Conservation (phyloP, 148 eudicot species). For the Cornus kousa region DNA sequence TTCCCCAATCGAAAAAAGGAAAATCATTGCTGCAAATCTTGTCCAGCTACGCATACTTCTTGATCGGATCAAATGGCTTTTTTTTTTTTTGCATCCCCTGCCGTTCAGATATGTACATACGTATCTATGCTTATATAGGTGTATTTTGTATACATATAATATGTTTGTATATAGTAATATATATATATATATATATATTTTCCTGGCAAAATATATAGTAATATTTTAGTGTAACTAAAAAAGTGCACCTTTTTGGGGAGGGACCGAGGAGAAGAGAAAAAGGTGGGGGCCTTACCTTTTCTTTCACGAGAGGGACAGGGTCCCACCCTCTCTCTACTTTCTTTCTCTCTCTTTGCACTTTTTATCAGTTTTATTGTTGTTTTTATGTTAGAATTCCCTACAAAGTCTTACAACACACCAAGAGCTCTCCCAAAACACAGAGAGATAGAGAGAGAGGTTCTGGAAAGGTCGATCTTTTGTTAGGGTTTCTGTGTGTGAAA, state of each 20-base stretch:
- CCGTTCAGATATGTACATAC: not conserved
- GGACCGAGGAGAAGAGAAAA: slow-evolving; percentile 3
- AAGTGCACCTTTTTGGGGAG: not conserved
- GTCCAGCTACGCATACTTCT: too few relatives aligned
- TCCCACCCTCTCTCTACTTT: slow-evolving; percentile 23
- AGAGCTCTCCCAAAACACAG: not conserved
- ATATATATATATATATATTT: too few relatives aligned
- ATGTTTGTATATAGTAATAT: too few relatives aligned
- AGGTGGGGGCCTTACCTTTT: slow-evolving; percentile 15
- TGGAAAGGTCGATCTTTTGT: slow-evolving; percentile 6
- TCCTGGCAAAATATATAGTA: not conserved
- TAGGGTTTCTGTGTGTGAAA: slow-evolving; percentile 16
- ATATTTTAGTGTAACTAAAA: not conserved
- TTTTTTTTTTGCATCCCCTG: too few relatives aligned
- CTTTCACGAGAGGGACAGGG: slow-evolving; percentile 32
- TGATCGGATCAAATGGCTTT: not conserved
- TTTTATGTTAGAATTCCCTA: slow-evolving; percentile 7
- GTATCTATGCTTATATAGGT: not conserved
- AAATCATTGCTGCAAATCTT: too few relatives aligned
- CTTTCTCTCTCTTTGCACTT: slow-evolving; percentile 38
- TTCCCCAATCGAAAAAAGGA: too few relatives aligned
- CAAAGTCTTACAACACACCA: not conserved
- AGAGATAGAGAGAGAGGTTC: not conserved
- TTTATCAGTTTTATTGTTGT: slow-evolving; percentile 20
- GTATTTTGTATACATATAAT: too few relatives aligned